Evolutionary conservation across 164 flowering plant genomes (phyloP), one percentile per base, ranked within the genome.

Genomic region (Sextonia rubra): DNA sequence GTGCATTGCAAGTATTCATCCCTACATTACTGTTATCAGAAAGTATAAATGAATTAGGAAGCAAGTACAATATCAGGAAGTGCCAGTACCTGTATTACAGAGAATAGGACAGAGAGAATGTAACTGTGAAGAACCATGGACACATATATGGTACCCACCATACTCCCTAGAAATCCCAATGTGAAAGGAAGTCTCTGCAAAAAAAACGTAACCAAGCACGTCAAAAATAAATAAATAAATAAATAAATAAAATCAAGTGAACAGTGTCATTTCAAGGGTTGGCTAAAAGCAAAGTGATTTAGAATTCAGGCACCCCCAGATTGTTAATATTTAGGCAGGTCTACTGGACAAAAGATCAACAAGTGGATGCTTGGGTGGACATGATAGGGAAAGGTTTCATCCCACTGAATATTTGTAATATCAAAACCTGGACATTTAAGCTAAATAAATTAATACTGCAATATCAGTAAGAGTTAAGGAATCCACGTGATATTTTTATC

Each of bases 71-170:
- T 29, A 68, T 48, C 1, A 61, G 7, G 23, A 64, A 30, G 27
- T 55, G 47, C 30, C n/a, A 12, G 68, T 87, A 92, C 99, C 98
- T 93, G 97, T 73, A 93, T 49, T 52, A 83, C 93, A 65, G 96
- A 91, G 71, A 93, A 95, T 65, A 93, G 78, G 77, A 93, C 93
- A 47, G 99, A 91, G 48, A 95, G 87, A 64, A 93, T 64, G 75
- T 95, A 95, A 84, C 94, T 93, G 78, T 93, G 98, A 72, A 95
- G 97, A 78, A 89, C 92, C 94, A 95, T 93, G 76, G 98, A 95
- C 61, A 92, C 97, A 81, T 94, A 94, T 64, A 94, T 83, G 56
- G 99, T 91, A 58, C 95, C 97, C 25, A 84, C 81, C 97, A 91
- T 94, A 80, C 87, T 85, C 69, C 94, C 97, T 6, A 92, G 62